Conservation (phyloP, 2,329 filamentous ascomycete species). For the Beauveria pseudobassiana region DNA sequence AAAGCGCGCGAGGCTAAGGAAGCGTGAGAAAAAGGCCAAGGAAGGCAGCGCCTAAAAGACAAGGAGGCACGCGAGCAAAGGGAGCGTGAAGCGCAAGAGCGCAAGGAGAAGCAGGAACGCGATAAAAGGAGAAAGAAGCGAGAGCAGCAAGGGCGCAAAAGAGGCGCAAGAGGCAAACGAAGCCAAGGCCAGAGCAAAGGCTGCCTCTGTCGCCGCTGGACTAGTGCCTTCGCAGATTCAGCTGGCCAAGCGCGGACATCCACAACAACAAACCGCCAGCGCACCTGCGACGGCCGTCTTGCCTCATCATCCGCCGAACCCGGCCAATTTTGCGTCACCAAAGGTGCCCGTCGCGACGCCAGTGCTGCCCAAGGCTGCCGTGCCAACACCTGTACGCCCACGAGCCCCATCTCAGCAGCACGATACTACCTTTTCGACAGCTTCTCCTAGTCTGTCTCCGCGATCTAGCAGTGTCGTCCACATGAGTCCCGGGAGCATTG, state of each 20-base stretch:
- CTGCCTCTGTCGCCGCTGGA: conserved; percentile 47
- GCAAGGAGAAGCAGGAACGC: conserved; percentile 53
- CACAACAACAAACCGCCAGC: conserved; percentile 24
- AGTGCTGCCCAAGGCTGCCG: conserved; percentile 60
- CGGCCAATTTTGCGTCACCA: conserved; percentile 62
- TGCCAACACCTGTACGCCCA: conserved; percentile 68
- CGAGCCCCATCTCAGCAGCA: conserved; percentile 67
- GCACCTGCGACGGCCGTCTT: conserved; percentile 37
- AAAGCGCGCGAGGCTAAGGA: conserved; percentile 56
- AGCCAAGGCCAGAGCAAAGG: conserved; percentile 58
- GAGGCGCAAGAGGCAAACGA: conserved; percentile 45
- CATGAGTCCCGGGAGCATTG: conserved; percentile 56
- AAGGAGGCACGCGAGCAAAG: conserved; percentile 66
- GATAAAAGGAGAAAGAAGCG: conserved; percentile 56
- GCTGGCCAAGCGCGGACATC: conserved; percentile 25
- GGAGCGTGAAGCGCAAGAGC: conserved; percentile 61
- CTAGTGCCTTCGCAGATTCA: conserved; percentile 6
- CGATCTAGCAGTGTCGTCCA: conserved; percentile 57
- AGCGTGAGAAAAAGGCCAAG: conserved; percentile 75
- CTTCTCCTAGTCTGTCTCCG: conserved; percentile 55
- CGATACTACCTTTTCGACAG: conserved; percentile 60
- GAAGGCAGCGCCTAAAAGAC: conserved; percentile 73
- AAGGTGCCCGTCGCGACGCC: conserved; percentile 74
- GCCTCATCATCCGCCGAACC: conserved; percentile 52
- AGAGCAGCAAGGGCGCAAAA: conserved; percentile 48